phyloP scores from a whole-genome alignment of 495 filamentous ascomycete species.

The Neohortaea acidophila region DNA sequence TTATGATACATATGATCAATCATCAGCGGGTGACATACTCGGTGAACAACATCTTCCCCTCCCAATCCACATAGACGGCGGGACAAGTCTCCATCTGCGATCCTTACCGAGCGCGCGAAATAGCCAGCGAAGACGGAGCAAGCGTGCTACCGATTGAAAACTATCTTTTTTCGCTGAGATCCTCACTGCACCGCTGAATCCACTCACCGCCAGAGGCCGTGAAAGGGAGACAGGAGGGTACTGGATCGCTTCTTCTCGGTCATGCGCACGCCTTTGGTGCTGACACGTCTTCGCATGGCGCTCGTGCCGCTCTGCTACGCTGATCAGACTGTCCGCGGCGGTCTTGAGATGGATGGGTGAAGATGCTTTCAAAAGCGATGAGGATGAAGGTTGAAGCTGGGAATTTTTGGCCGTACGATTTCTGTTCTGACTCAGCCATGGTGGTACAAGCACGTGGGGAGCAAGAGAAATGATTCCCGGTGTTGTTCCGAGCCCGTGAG shows the following conservation, averaged over 20 bases:
- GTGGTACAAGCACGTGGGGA: too few species aligned
- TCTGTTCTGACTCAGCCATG: too few species aligned
- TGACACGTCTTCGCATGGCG: slow-evolving; percentile 16
- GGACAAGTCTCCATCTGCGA: slow-evolving; percentile 9
- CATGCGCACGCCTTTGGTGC: slow-evolving; percentile 14
- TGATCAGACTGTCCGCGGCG: too few species aligned
- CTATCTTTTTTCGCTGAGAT: slow-evolving; percentile 21
- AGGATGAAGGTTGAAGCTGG: too few species aligned
- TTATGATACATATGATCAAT: slow-evolving; percentile 37
- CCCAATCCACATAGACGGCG: background rate
- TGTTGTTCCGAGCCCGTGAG: too few species aligned
- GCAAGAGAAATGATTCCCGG: too few species aligned
- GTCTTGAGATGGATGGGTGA: too few species aligned
- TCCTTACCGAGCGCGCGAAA: slow-evolving; percentile 1
- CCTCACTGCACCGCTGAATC: slow-evolving; percentile 12
- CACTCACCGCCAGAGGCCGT: slow-evolving; percentile 15
- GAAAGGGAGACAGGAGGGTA: slow-evolving; percentile 9
- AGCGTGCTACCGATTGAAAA: slow-evolving; percentile 28
- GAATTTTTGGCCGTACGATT: too few species aligned
- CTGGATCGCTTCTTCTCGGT: slow-evolving; percentile 19
- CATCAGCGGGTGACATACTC: slow-evolving; percentile 34
- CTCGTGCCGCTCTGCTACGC: too few species aligned
- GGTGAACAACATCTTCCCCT: background rate
- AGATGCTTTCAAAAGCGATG: too few species aligned
- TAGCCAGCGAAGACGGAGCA: slow-evolving; percentile 9